Percentiles rank a stretch among this genome's conserved stretches.
Conservation (phyloP, 139 green algal genomes). For the Tetradesmus obliquus region DNA sequence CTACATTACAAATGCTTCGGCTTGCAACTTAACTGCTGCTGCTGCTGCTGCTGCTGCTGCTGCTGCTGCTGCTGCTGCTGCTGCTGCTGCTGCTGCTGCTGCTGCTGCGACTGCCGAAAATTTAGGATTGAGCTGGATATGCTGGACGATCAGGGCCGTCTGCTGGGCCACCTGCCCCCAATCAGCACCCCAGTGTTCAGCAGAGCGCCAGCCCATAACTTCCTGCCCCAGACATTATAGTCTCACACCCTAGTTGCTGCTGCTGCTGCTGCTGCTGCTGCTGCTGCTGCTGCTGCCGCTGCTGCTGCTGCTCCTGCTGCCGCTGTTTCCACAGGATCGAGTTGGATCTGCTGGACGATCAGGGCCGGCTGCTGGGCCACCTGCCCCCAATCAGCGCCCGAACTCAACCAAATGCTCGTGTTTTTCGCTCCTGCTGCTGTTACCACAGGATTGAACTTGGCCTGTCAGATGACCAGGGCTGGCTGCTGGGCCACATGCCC, state of each 20-base stretch:
- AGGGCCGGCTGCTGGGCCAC: neutral
- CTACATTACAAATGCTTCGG: neutral
- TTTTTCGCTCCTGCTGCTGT: too few species aligned
- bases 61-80: neutral
- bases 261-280: neutral
- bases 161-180: neutral
- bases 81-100: neutral
- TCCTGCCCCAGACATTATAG: neutral
- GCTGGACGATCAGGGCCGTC: neutral
- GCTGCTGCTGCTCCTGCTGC: neutral
- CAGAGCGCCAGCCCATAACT: neutral
- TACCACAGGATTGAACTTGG: too few species aligned
- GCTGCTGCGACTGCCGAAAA: neutral
- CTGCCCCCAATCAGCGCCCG: neutral
- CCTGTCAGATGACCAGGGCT: too few species aligned
- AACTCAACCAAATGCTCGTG: too few species aligned
- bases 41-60: neutral
- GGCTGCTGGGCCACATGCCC: too few species aligned
- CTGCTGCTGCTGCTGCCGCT: too few species aligned
- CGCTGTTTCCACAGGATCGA: neutral
- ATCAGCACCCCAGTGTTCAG: slow-evolving; percentile 5
- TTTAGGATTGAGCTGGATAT: neutral
- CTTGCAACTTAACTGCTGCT: neutral
- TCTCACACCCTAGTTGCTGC: neutral
- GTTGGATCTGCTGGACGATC: neutral